Conservation (phyloP, 1,284 basidiomycete genomes). For the Lignosus rhinocerotis region DNA sequence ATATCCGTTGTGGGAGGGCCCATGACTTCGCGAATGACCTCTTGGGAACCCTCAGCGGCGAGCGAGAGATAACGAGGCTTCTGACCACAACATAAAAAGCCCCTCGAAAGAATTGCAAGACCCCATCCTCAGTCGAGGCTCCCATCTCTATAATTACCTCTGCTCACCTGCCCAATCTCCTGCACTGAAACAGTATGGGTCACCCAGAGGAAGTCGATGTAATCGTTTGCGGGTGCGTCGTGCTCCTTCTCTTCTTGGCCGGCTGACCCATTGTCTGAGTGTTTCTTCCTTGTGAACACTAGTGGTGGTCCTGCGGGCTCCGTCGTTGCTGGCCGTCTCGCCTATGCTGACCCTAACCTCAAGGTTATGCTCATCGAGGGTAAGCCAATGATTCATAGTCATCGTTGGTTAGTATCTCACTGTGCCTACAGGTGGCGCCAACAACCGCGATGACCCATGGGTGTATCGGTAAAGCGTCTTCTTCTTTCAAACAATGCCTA, state of each 20-base stretch:
- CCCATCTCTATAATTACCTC: slow-evolving; percentile 24
- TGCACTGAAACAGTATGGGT: slow-evolving; percentile 34
- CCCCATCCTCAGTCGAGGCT: slow-evolving; percentile 26
- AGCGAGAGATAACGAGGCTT: slow-evolving; percentile 18
- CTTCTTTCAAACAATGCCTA: neutral
- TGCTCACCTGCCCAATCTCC: slow-evolving; percentile 19
- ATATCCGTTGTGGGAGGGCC: slow-evolving; percentile 19
- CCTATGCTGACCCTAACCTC: slow-evolving; percentile 68
- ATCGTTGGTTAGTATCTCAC: neutral
- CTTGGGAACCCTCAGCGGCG: slow-evolving; percentile 21
- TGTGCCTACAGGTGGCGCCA: slow-evolving; percentile 52
- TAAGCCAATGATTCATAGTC: slow-evolving; percentile 20
- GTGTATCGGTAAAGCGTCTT: slow-evolving; percentile 50
- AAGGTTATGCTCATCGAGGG: slow-evolving; percentile 78
- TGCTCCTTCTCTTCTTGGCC: neutral
- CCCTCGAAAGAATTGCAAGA: slow-evolving; percentile 14
- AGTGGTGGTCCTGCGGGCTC: slow-evolving; percentile 70
- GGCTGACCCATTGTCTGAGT: slow-evolving; percentile 9
- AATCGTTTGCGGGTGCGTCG: slow-evolving; percentile 53
- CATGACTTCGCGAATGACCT: slow-evolving; percentile 25
- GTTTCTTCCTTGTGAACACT: slow-evolving; percentile 36
- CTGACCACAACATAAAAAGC: slow-evolving; percentile 24
- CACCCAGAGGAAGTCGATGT: slow-evolving; percentile 76
- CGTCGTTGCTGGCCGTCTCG: slow-evolving; percentile 67
- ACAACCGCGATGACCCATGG: slow-evolving; percentile 75